Conservation (phyloP, 2,329 filamentous ascomycete genomes). For the Sclerotinia subarctica region DNA sequence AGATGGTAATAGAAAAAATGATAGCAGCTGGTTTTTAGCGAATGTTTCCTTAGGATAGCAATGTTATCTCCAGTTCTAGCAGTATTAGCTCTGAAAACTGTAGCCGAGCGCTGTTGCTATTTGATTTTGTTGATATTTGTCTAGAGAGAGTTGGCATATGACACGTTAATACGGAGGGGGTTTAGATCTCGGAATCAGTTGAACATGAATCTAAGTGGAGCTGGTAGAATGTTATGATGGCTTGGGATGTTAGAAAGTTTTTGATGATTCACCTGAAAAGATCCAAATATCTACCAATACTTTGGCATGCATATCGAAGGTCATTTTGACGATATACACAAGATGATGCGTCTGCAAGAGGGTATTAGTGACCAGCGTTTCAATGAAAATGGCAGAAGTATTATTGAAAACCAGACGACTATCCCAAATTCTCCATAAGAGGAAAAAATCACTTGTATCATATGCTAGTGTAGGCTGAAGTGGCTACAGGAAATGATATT, state of each 20-base stretch:
- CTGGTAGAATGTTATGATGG: background rate
- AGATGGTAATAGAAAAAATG: background rate
- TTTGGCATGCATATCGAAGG: too few relatives aligned
- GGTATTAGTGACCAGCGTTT: background rate
- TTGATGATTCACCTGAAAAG: background rate
- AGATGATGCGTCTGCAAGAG: background rate
- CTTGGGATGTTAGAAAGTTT: background rate
- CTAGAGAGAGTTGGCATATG: background rate
- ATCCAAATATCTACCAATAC: background rate
- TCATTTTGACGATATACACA: background rate
- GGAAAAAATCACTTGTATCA: background rate
- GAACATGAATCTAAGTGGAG: background rate
- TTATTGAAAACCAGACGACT: background rate
- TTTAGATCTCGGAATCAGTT: too few relatives aligned
- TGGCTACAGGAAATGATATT: background rate
- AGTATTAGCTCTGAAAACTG: background rate
- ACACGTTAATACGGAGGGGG: rapidly evolving
- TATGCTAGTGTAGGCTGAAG: background rate
- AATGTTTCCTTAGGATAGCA: background rate
- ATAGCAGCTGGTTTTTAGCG: background rate
- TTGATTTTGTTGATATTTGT: background rate
- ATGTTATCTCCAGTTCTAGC: background rate
- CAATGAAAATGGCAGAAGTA: background rate
- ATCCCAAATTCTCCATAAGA: background rate
- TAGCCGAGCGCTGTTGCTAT: background rate